Evolutionary conservation across 805 yeast genomes (phyloP).

Genomic region (Komagataella populi): DNA sequence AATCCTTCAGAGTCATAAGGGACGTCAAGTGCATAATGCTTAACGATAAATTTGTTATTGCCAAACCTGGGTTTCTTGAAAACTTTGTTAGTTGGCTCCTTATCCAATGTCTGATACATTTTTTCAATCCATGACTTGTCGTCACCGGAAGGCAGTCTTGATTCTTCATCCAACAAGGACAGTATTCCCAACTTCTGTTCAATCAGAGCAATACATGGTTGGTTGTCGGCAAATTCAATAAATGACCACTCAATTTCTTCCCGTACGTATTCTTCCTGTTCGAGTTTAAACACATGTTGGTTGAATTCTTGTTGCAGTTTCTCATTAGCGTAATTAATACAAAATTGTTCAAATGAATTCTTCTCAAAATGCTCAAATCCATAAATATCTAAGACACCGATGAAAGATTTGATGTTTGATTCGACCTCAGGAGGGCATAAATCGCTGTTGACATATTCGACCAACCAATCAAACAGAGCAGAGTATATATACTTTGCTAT

Average conservation of each 20-base stretch:
- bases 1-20: slow-evolving; percentile 87
- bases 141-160: slow-evolving; percentile 85
- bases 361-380: slow-evolving; percentile 94
- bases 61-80: slow-evolving; percentile 94
- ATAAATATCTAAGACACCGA: slow-evolving; percentile 94
- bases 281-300: slow-evolving; percentile 93
- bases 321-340: slow-evolving; percentile 94
- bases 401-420: slow-evolving; percentile 51
- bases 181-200: slow-evolving; percentile 83
- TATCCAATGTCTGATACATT: slow-evolving; percentile 73
- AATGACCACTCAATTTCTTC: slow-evolving; percentile 96
- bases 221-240: slow-evolving; percentile 91
- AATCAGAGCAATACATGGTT: slow-evolving; percentile 88
- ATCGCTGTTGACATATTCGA: slow-evolving; percentile 67
- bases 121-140: slow-evolving; percentile 89
- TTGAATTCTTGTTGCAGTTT: slow-evolving; percentile 95
- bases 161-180: slow-evolving; percentile 86
- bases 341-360: slow-evolving; percentile 93
- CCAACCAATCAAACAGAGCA: slow-evolving; percentile 91
- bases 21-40: slow-evolving; percentile 92
- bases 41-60: slow-evolving; percentile 75
- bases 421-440: slow-evolving; percentile 64
- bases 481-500: slow-evolving; percentile 90
- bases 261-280: slow-evolving; percentile 85
- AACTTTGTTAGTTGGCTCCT: slow-evolving; percentile 59